Evolutionary conservation across 495 filamentous ascomycete species (phyloP), one percentile per base, ranked within the genome.

Genomic region (Oleoguttula mirabilis): DNA sequence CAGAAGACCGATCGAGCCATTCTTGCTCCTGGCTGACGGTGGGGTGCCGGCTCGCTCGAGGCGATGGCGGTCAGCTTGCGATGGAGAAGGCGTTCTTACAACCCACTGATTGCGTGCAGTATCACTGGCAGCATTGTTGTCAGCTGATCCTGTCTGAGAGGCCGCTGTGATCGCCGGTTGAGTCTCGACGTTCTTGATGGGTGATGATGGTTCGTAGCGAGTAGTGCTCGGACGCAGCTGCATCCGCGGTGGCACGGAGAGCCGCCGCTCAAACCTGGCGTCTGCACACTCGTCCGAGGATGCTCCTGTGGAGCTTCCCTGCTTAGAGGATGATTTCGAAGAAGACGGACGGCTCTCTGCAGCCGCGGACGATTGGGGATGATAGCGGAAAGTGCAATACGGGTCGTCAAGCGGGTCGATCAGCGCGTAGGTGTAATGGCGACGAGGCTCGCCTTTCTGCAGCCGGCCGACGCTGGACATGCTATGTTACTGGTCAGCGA

Each of bases 371-470:
- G n/a, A n/a, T n/a, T 43, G 34, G 19, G 17, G 15, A n/a, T 43
- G 27, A 17, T 34, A 36, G 14, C 20, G 32, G 27, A 45, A 37
- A 3, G 31, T 23, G 22, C 12, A 32, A 31, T 45, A 67, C 10
- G 66, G 66, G 36, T 46, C 39, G 43, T 69, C 65, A 3, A 62
- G 44, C 16, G 65, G 61, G 45, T 67, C 65, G 20, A 66, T 50
- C 19, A 69, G 56, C 0, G 59, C 54, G 39, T 63, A 67, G 12
- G 55, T 60, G 51, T 69, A 69, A 48, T 55, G 62, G 11, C 61
- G 58, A 25, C 55, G 56, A 3, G 60, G 62, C 25, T 63, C 43
- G 6, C 55, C 43, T 21, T 39, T 28, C 10, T 47, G 32, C 4
- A 62, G 34, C 15, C 32, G 19, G 11, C 65, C 66, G 14, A 44